These are phyloP conservation scores for Miscanthus lutarioriparius DNA, from an alignment of 176 grass and related monocot genomes.

Conservation along the genomic window DNA sequence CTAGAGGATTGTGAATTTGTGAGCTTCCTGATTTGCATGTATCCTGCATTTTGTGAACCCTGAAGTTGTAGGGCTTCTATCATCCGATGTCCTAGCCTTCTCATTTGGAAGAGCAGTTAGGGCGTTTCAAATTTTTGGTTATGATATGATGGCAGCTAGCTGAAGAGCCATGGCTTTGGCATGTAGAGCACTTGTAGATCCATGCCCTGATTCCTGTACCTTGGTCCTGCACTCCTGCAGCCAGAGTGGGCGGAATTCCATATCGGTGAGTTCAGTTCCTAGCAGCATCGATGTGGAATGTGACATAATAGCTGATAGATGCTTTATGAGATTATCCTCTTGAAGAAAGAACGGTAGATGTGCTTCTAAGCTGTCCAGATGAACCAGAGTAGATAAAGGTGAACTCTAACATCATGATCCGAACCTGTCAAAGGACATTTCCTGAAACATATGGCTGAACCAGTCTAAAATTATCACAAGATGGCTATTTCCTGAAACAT, in stretches of 20 bases:
- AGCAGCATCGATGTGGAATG: background rate
- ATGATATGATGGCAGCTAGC: no score
- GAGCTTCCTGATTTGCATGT: background rate
- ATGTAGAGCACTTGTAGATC: no score
- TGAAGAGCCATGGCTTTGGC: no score
- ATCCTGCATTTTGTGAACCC: no score
- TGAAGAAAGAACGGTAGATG: background rate
- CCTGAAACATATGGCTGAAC: no score
- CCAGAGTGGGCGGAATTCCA: background rate
- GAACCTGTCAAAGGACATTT: background rate
- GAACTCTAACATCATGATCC: background rate
- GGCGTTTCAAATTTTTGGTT: no score
- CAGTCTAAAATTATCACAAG: background rate
- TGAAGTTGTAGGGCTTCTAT: no score
- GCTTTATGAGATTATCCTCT: background rate
- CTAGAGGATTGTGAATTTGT: background rate
- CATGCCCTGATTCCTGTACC: background rate
- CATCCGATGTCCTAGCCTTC: no score
- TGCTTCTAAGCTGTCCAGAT: background rate
- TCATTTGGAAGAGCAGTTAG: no score
- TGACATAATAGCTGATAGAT: background rate
- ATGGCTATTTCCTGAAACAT: background rate
- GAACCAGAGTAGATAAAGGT: background rate
- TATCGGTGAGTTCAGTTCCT: background rate
- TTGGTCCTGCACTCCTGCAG: background rate